Evolutionary conservation across 805 yeast species (phyloP).

Genomic region (Yarrowia bubula): DNA sequence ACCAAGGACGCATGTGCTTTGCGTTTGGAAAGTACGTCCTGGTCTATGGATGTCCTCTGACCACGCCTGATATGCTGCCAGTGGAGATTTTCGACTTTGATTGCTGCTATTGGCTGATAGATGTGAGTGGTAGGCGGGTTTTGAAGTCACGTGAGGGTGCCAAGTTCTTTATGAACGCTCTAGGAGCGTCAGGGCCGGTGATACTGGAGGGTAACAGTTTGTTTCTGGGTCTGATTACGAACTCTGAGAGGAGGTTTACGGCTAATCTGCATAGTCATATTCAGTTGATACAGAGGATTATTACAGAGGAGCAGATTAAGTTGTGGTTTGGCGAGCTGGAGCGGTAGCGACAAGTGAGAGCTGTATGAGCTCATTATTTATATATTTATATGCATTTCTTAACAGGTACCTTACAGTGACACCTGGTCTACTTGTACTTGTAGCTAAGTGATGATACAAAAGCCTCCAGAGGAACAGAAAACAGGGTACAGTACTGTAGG

Average conservation of each 20-base stretch:
- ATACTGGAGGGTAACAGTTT: background rate
- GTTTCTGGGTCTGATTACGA: background rate
- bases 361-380: background rate
- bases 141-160: slow-evolving; percentile 6
- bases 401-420: too few relatives aligned
- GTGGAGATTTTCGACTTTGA: slow-evolving; percentile 2
- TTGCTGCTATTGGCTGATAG: slow-evolving; percentile 13
- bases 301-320: background rate
- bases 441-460: background rate
- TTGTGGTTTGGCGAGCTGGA: slow-evolving; percentile 5
- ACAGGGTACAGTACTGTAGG: too few relatives aligned
- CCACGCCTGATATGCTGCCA: background rate
- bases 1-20: slow-evolving; percentile 4
- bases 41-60: background rate
- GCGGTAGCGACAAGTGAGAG: too few relatives aligned
- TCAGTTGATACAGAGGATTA: background rate
- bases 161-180: background rate
- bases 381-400: background rate
- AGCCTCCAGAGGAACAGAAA: too few relatives aligned
- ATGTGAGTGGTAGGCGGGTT: background rate
- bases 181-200: background rate
- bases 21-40: background rate
- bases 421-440: too few relatives aligned
- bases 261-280: slow-evolving; percentile 3
- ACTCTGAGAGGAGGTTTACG: background rate